These are phyloP conservation scores for Brettanomyces sp. DNA, from an alignment of 805 yeast species.

Conservation along the genomic window DNA sequence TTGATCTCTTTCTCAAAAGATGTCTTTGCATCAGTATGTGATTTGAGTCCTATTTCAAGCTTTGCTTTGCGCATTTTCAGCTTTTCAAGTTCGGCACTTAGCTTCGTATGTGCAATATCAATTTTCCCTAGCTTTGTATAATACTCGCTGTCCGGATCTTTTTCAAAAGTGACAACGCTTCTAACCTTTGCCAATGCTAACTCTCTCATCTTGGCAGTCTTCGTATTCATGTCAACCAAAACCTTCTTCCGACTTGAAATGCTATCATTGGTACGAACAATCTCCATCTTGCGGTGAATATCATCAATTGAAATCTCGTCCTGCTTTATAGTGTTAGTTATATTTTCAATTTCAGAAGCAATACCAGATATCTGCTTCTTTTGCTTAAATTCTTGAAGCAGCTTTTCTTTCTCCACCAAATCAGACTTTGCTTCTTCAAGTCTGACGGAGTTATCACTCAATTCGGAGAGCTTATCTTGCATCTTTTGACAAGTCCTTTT, in stretches of 20 bases:
- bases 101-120: slow-evolving; percentile 5
- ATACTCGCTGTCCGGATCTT: slow-evolving; percentile 9
- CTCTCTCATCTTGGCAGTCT: slow-evolving; percentile 11
- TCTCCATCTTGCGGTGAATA: slow-evolving; percentile 38
- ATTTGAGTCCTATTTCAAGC: slow-evolving; percentile 3
- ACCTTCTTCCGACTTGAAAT: slow-evolving; percentile 41
- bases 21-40: neutral
- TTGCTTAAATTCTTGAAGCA: slow-evolving; percentile 23
- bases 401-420: slow-evolving; percentile 29
- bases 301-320: slow-evolving; percentile 43
- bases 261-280: slow-evolving; percentile 50
- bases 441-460: slow-evolving; percentile 35
- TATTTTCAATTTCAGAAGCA: slow-evolving; percentile 26
- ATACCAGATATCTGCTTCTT: slow-evolving; percentile 28
- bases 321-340: neutral
- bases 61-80: slow-evolving; percentile 6
- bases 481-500: slow-evolving; percentile 28
- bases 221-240: slow-evolving; percentile 10
- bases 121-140: slow-evolving; percentile 2
- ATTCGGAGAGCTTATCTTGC: slow-evolving; percentile 28
- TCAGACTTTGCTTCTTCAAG: slow-evolving; percentile 36
- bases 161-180: slow-evolving; percentile 3
- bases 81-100: slow-evolving; percentile 6
- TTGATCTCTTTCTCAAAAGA: slow-evolving; percentile 7
- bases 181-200: slow-evolving; percentile 2